Evolutionary conservation across 768 basidiomycete species (phyloP), one percentile per base, ranked within the genome.

Genomic region (Mycena kentingensis): DNA sequence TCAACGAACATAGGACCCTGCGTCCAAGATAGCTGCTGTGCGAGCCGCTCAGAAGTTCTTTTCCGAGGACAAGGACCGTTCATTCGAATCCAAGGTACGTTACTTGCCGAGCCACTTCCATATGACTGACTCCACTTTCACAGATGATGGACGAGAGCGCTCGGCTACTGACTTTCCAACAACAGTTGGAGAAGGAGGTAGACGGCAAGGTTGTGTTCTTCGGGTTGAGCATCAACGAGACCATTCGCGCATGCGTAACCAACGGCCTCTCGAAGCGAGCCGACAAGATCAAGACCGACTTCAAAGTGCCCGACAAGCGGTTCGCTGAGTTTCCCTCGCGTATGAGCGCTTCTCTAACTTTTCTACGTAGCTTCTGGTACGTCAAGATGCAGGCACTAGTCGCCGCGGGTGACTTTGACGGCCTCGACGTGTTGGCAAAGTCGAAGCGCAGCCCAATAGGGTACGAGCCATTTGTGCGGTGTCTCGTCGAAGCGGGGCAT

Each of bases 291-390:
- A 87, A 88, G 65, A 75, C 77, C 2, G 96, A 98, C 58, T 98
- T 93, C 76, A 95, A 90, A 65, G 90, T 99, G 1, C 83, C 93
- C 1, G 97, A 98, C 65, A 98, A 95, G 73, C 78, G 96, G 94
- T 93, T n/a, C n/a, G n/a, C n/a, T n/a, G n/a, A n/a, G n/a, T n/a
- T n/a, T n/a, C n/a, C n/a, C n/a, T n/a, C n/a, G n/a, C n/a, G n/a
- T n/a, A n/a, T n/a, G 46, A 25, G 80, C 63, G 37, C 32, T 37
- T 44, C 8, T 5, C 13, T 16, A 31, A 13, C 16, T 25, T 16
- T 26, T 50, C 29, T 44, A 41, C 26, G 35, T 22, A 97, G 95
- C 42, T 98, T 93, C 71, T 98, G 94, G 94, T 89, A 93, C 71
- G 64, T 93, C 58, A 98, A 97, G 67, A 69, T 99, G 4, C 82